A percentile compares a stretch with the other conserved stretches of the same genome.
Evolutionary conservation across 352 stramenopile genomes (phyloP).

Genomic region (Pythium biforme): DNA sequence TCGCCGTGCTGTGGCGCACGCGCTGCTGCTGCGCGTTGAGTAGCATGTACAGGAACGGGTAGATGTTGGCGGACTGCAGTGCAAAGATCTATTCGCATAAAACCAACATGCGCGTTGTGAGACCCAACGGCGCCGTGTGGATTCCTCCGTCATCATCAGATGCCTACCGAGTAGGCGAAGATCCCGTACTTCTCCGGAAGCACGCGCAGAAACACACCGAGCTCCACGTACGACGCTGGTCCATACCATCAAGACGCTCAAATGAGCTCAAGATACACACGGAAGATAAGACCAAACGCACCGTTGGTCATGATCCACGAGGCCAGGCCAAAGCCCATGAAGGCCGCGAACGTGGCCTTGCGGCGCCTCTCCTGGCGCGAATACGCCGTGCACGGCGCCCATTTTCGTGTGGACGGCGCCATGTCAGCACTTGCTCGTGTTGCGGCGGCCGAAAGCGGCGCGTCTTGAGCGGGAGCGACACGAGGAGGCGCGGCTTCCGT

Average conservation of each 20-base stretch:
- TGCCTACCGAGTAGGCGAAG: slow-evolving; percentile 58
- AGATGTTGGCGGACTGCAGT: slow-evolving; percentile 68
- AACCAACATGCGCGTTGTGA: too few species aligned
- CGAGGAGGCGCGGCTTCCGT: not conserved
- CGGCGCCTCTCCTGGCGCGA: slow-evolving; percentile 10
- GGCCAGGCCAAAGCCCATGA: slow-evolving; percentile 53
- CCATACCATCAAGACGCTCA: too few species aligned
- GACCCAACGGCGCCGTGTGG: too few species aligned
- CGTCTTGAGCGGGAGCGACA: not conserved
- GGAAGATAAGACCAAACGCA: slow-evolving; percentile 8
- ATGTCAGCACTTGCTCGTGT: not conserved
- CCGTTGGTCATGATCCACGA: slow-evolving; percentile 75
- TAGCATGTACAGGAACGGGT: slow-evolving; percentile 67
- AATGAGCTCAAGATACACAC: not conserved
- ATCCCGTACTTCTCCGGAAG: slow-evolving; percentile 65
- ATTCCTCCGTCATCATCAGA: too few species aligned
- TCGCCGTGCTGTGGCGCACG: slow-evolving; percentile 38
- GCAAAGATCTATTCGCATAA: slow-evolving; percentile 45
- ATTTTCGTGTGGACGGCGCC: slow-evolving; percentile 1
- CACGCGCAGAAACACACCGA: slow-evolving; percentile 53
- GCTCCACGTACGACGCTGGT: slow-evolving; percentile 51
- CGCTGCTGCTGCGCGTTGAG: slow-evolving; percentile 48
- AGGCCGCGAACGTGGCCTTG: slow-evolving; percentile 43
- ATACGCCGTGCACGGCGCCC: not conserved
- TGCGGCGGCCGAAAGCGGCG: not conserved